Percentiles rank a stretch among this genome's conserved stretches.
phyloP scores from a whole-genome alignment of 805 yeast species.

The Teunomyces funiuensis region DNA sequence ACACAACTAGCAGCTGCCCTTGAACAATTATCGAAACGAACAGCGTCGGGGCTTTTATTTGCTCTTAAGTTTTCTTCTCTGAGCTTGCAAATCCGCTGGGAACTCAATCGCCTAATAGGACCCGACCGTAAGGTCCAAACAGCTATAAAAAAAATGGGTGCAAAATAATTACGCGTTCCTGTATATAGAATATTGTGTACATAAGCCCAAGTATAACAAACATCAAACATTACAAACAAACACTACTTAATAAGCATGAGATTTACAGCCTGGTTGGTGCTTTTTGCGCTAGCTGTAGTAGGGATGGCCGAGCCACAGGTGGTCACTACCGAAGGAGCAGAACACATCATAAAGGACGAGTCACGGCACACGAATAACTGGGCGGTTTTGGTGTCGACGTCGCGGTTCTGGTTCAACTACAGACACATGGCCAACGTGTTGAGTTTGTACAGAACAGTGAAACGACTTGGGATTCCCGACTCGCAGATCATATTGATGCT shows the following conservation, averaged over 20 bases:
- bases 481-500: slow-evolving; percentile 95
- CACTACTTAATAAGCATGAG: too few species aligned
- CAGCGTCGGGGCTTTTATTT: slow-evolving; percentile 28
- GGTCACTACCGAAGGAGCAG: slow-evolving; percentile 20
- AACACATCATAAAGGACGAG: slow-evolving; percentile 20
- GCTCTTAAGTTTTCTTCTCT: slow-evolving; percentile 27
- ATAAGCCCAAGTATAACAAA: neutral
- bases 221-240: neutral
- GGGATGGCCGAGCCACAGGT: slow-evolving; percentile 10
- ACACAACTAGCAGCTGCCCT: slow-evolving; percentile 13
- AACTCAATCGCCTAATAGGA: slow-evolving; percentile 28
- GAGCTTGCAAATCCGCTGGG: slow-evolving; percentile 31
- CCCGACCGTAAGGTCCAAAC: slow-evolving; percentile 15
- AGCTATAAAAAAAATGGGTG: slow-evolving; percentile 6
- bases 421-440: slow-evolving; percentile 96
- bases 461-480: slow-evolving; percentile 95
- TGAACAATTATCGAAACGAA: slow-evolving; percentile 7
- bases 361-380: slow-evolving; percentile 63
- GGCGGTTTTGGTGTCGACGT: slow-evolving; percentile 94
- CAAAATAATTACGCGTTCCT: neutral
- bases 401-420: slow-evolving; percentile 97
- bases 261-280: slow-evolving; percentile 5
- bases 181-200: neutral
- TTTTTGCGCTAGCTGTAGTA: slow-evolving; percentile 3
- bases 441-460: slow-evolving; percentile 93